phyloP scores from a whole-genome alignment of 2,329 filamentous ascomycete species.

The Aspergillus ochraceoroseus region DNA sequence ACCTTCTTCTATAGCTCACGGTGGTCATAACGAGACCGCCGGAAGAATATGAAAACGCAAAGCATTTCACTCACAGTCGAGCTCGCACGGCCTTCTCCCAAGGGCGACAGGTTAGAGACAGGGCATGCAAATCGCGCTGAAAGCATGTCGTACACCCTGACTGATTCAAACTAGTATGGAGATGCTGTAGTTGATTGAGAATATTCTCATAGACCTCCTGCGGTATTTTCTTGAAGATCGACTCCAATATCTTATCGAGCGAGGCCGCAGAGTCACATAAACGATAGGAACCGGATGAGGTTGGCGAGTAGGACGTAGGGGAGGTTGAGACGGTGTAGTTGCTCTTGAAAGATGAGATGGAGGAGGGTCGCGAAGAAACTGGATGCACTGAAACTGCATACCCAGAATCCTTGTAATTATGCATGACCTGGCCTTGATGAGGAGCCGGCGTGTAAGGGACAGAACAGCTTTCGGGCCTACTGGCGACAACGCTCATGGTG shows the following conservation, averaged over 20 bases:
- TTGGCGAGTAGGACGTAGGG: conserved; percentile 38
- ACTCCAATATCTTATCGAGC: conserved; percentile 31
- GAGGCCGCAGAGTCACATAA: conserved; percentile 40
- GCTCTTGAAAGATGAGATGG: conserved; percentile 37
- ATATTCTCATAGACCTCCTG: conserved; percentile 54
- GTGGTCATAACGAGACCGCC: not conserved
- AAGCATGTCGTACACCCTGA: conserved; percentile 51
- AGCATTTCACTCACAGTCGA: conserved; percentile 44
- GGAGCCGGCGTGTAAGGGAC: conserved; percentile 29
- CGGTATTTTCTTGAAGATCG: conserved; percentile 46
- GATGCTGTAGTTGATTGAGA: conserved; percentile 46
- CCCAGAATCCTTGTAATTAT: conserved; percentile 28
- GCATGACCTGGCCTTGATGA: conserved; percentile 23
- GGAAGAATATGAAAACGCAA: not conserved
- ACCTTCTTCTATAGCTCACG: conserved; percentile 5
- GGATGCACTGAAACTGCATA: conserved; percentile 31
- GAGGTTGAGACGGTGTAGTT: conserved; percentile 37
- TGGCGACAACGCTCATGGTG: conserved; percentile 41
- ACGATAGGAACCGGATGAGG: conserved; percentile 35
- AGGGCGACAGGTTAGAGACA: conserved; percentile 52
- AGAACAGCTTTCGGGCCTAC: conserved; percentile 35
- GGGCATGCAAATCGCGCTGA: conserved; percentile 50
- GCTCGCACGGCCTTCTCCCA: conserved; percentile 53
- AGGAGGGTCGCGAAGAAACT: conserved; percentile 32
- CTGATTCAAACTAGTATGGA: conserved; percentile 41